Evolutionary conservation across 352 stramenopile species (phyloP).

Genomic region (Phytopythium aichiense): DNA sequence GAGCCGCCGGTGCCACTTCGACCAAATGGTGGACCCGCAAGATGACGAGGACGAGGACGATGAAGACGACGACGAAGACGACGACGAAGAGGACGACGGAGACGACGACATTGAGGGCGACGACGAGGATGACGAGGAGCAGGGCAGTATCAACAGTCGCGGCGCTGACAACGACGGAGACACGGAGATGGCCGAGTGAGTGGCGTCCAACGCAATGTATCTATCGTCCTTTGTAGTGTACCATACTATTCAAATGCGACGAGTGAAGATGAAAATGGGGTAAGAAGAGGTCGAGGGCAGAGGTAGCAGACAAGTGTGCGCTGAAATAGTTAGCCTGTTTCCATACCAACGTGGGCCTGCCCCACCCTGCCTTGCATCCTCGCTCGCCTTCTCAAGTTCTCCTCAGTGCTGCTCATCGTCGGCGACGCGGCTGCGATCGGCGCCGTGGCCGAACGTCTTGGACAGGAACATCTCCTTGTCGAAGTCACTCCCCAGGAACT

Average conservation of each 20-base stretch:
- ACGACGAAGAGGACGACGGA: slow-evolving; percentile 18
- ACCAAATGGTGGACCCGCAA: slow-evolving; percentile 56
- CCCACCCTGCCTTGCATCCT: not conserved
- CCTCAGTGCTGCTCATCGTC: slow-evolving; percentile 47
- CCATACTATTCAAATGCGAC: slow-evolving; percentile 6
- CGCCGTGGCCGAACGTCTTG: slow-evolving; percentile 77
- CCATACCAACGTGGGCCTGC: not conserved
- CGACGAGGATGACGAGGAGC: slow-evolving; percentile 1
- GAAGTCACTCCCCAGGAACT: slow-evolving; percentile 81
- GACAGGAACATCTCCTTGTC: slow-evolving; percentile 78
- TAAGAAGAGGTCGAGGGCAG: not conserved
- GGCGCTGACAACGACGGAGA: slow-evolving; percentile 26
- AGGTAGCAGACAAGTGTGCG: not conserved
- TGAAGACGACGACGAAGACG: slow-evolving; percentile 39
- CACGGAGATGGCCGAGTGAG: slow-evolving; percentile 39
- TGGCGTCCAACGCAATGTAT: not conserved
- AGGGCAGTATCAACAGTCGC: slow-evolving; percentile 21
- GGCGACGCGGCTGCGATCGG: slow-evolving; percentile 51
- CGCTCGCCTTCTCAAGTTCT: not conserved
- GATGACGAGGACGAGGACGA: slow-evolving; percentile 47
- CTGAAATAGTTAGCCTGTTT: slow-evolving; percentile 2
- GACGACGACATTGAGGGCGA: slow-evolving; percentile 23
- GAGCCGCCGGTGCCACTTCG: slow-evolving; percentile 51
- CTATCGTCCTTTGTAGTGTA: slow-evolving; percentile 4
- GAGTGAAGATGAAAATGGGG: not conserved